Evolutionary conservation across 2,329 filamentous ascomycete genomes (phyloP).

Genomic region (Aspergillus persii): DNA sequence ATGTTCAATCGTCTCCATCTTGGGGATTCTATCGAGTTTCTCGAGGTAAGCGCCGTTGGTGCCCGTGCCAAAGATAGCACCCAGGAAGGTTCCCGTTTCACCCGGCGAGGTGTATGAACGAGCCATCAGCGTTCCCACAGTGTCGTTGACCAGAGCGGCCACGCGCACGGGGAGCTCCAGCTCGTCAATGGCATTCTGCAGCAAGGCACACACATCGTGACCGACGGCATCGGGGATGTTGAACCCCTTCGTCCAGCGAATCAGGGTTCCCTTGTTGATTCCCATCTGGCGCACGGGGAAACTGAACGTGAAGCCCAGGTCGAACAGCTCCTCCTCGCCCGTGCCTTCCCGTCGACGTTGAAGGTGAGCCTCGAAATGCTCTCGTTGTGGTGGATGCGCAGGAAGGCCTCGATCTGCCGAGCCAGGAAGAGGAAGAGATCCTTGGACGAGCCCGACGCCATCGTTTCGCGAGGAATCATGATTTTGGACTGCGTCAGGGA

Average conservation of each 20-base stretch:
- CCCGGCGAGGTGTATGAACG: slow-evolving; percentile 91
- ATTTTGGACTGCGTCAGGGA: slow-evolving; percentile 91
- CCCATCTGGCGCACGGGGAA: slow-evolving; percentile 93
- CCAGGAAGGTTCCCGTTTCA: slow-evolving; percentile 82
- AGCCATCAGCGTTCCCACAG: slow-evolving; percentile 95
- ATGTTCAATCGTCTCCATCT: slow-evolving; percentile 59
- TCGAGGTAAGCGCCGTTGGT: slow-evolving; percentile 98
- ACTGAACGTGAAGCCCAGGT: slow-evolving; percentile 97
- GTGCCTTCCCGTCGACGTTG: slow-evolving; percentile 62
- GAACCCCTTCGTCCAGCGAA: slow-evolving; percentile 98
- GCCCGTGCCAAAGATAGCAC: slow-evolving; percentile 94
- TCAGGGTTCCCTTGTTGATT: slow-evolving; percentile 91
- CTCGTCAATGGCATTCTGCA: slow-evolving; percentile 86
- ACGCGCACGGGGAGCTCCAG: slow-evolving; percentile 86
- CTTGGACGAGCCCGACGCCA: slow-evolving; percentile 80
- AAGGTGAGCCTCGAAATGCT: slow-evolving; percentile 74
- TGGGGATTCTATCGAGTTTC: slow-evolving; percentile 81
- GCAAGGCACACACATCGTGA: slow-evolving; percentile 86
- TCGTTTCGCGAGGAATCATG: slow-evolving; percentile 82
- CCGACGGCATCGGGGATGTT: slow-evolving; percentile 93
- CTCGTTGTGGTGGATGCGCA: slow-evolving; percentile 81
- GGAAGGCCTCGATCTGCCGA: slow-evolving; percentile 85
- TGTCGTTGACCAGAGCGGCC: slow-evolving; percentile 95
- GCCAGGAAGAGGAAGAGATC: slow-evolving; percentile 92
- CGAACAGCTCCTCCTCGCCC: slow-evolving; percentile 76